These are phyloP conservation scores for Ceriops decandra DNA, from an alignment of 345 rosid species.

Conservation along the genomic window DNA sequence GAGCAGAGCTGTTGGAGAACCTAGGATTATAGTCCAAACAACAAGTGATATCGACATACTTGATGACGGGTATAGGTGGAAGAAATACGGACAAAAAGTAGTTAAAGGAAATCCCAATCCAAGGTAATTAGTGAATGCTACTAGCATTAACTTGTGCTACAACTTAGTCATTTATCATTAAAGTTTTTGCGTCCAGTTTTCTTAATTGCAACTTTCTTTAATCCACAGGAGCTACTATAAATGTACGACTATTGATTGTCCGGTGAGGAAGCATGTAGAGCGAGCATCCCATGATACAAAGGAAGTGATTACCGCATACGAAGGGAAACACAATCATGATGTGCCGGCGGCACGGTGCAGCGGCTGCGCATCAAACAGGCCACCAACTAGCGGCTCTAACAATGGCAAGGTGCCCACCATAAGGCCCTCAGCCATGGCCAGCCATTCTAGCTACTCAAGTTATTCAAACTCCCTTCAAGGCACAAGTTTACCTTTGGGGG, in stretches of 20 bases:
- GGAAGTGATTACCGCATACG: constrained; percentile 32
- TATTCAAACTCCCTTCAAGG: constrained; percentile 27
- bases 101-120: constrained; percentile 36
- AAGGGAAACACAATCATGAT: constrained; percentile 36
- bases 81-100: constrained; percentile 33
- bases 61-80: constrained; percentile 33
- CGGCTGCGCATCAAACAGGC: constrained; percentile 48
- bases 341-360: constrained; percentile 39
- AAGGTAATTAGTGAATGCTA: constrained; percentile 14
- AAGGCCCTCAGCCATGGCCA: constrained; percentile 58
- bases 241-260: constrained; percentile 24
- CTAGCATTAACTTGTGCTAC: neutral
- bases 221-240: constrained; percentile 32
- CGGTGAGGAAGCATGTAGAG: constrained; percentile 33
- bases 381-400: constrained; percentile 13
- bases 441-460: constrained; percentile 28
- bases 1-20: constrained; percentile 27
- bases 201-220: neutral
- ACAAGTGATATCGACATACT: constrained; percentile 34
- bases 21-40: constrained; percentile 30
- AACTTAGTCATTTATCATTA: neutral
- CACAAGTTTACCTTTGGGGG: constrained; percentile 18
- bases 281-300: constrained; percentile 31
- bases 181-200: neutral
- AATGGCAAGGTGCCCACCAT: constrained; percentile 30